Evolutionary conservation across 2,329 filamentous ascomycete genomes (phyloP), one percentile per base, ranked within the genome.

Genomic region (Myriosclerotinia curreyana): DNA sequence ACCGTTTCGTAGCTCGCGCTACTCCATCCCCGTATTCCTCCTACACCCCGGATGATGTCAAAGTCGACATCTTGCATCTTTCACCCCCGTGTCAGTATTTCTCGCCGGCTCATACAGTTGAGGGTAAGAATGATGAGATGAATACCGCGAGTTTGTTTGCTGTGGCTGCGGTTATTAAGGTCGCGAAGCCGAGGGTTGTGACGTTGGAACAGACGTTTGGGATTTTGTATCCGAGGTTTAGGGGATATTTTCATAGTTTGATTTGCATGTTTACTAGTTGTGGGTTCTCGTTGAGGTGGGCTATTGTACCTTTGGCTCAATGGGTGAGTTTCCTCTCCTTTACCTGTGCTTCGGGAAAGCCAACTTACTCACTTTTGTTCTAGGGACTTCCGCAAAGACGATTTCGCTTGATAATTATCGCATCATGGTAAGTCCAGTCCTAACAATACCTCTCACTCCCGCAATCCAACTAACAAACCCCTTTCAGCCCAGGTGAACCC

Each of bases 141-240:
- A 95, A 96, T 69, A 85, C 84, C 0, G 85, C 86, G 1, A 81
- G 81, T 0, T 71, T 87, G 0, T 84, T 82, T 66, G 77, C 80
- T 0, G 84, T 83, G 60, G 76, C 79, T 1, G 74, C 81, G 4
- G 74, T 92, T 0, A 76, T 94, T 0, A 75, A 81, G 6, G 81
- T 82, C 44, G 74, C 82, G 0, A 82, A 80, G 0, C 91, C 92
- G 0, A 81, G 91, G 0, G 72, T 95, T 0, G 82, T 91, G 1
- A 96, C 91, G 0, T 77, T 96, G 0, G 92, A 96, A 70, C 89
- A 96, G 71, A 93, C 91, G 0, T 86, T 85, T 60, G 91, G 90
- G 0, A 81, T 96, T 0, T 74, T 83, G 0, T 78, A 80, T 28
- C 75, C 81, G 0, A 75, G 79, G 0, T 85, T 87, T 62, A 74